A percentile compares a stretch with the other conserved stretches of the same genome.
Evolutionary conservation across 129 eudicot species (phyloP).

Genomic region (Artemisia argyi): DNA sequence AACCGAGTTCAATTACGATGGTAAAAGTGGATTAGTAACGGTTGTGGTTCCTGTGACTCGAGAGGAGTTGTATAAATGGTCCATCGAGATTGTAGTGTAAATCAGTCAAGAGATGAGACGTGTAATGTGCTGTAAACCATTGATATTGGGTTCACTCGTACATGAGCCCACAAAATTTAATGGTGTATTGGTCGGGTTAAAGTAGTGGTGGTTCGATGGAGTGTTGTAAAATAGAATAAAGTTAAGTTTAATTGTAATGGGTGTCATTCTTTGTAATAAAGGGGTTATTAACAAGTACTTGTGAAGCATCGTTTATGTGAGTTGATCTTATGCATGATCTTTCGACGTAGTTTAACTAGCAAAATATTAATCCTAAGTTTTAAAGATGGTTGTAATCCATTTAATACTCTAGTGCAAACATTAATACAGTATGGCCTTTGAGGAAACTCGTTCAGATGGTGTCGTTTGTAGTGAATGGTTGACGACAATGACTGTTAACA

Average conservation of each 20-base stretch:
- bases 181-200: neutral
- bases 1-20: constrained; percentile 49
- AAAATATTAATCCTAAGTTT: too few species aligned
- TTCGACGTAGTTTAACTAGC: too few species aligned
- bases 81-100: constrained; percentile 55
- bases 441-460: too few species aligned
- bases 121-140: neutral
- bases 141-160: neutral
- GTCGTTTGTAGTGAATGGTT: too few species aligned
- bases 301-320: neutral
- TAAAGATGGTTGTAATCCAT: too few species aligned
- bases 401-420: too few species aligned
- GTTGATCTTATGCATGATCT: neutral
- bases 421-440: too few species aligned
- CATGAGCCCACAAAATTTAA: neutral
- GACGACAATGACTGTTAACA: too few species aligned
- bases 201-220: constrained; percentile 12
- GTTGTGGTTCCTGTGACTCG: constrained; percentile 46
- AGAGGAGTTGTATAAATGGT: constrained; percentile 79
- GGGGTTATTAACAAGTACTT: constrained; percentile 11
- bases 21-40: constrained; percentile 52
- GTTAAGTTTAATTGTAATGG: neutral
- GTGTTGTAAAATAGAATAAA: neutral
- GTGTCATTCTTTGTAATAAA: constrained; percentile 27
- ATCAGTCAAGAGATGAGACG: neutral